A percentile compares a stretch with the other conserved stretches of the same genome.
phyloP scores from a whole-genome alignment of 2,329 filamentous ascomycete species.

The Chaetomium strumarium region DNA sequence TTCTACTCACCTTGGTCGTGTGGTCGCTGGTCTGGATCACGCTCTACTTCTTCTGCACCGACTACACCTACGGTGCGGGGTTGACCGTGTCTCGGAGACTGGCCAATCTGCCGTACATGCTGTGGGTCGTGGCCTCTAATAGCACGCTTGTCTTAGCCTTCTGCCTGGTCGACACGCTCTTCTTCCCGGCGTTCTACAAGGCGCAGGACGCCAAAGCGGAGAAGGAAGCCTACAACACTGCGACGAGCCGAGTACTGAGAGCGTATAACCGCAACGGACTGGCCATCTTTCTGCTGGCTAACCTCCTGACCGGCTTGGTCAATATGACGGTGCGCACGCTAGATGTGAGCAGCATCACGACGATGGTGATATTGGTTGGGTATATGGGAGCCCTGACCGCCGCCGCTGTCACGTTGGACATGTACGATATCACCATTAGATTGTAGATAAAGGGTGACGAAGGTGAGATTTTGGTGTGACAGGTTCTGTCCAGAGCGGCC shows the following conservation, averaged over 20 bases:
- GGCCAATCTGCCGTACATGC: conserved; percentile 87
- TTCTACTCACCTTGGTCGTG: conserved; percentile 57
- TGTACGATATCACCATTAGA: conserved; percentile 63
- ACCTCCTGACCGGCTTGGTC: conserved; percentile 80
- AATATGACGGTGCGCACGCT: conserved; percentile 84
- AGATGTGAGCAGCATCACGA: conserved; percentile 55
- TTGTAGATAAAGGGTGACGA: conserved; percentile 31
- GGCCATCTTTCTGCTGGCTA: conserved; percentile 77
- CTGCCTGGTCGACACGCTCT: conserved; percentile 67
- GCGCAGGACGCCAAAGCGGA: conserved; percentile 52
- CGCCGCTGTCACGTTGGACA: conserved; percentile 62
- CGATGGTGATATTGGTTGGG: conserved; percentile 68
- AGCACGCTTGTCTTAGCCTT: conserved; percentile 74
- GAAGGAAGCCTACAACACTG: conserved; percentile 55
- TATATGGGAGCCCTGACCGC: conserved; percentile 66
- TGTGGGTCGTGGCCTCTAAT: conserved; percentile 93
- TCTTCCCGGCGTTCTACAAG: conserved; percentile 68
- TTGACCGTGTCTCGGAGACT: conserved; percentile 79
- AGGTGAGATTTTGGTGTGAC: not conserved
- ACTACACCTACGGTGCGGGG: conserved; percentile 63
- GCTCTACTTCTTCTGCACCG: conserved; percentile 65
- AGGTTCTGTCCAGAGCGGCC: not conserved
- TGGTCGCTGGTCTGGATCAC: conserved; percentile 64
- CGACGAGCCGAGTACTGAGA: conserved; percentile 74
- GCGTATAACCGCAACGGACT: conserved; percentile 88